A percentile compares a stretch with the other conserved stretches of the same genome.
Evolutionary conservation across 2,329 filamentous ascomycete genomes (phyloP).

Genomic region (Apiospora aurea): DNA sequence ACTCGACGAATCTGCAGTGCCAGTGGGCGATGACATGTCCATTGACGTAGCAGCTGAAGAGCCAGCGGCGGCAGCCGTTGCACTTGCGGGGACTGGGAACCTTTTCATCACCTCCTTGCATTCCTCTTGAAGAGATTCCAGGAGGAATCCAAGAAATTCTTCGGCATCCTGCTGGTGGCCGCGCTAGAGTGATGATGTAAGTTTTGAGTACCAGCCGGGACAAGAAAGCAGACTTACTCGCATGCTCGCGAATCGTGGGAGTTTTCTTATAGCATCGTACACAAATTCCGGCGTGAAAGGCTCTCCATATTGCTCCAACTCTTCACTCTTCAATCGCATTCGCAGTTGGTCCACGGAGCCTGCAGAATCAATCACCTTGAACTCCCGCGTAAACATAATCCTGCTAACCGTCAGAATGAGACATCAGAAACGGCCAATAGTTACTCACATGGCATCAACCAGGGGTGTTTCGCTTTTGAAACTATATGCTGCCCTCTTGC

Average conservation of each 20-base stretch:
- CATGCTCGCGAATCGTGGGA: constrained; percentile 92
- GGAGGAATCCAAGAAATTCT: constrained; percentile 91
- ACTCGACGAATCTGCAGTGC: constrained; percentile 54
- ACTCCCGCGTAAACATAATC: constrained; percentile 97
- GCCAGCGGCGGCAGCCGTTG: constrained; percentile 39
- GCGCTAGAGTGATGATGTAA: constrained; percentile 58
- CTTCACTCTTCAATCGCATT: constrained; percentile 77
- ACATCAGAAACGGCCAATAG: not conserved
- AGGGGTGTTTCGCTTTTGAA: constrained; percentile 96
- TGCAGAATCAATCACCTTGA: constrained; percentile 83
- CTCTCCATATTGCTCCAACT: constrained; percentile 90
- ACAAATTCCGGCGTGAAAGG: constrained; percentile 93
- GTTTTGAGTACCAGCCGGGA: constrained; percentile 24
- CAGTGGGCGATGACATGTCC: constrained; percentile 51
- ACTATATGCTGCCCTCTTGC: constrained; percentile 83
- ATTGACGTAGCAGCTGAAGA: constrained; percentile 42
- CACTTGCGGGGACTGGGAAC: constrained; percentile 41
- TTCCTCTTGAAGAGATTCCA: constrained; percentile 93
- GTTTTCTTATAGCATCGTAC: constrained; percentile 87
- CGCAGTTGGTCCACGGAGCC: constrained; percentile 76
- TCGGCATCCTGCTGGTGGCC: constrained; percentile 98
- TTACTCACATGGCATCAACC: constrained; percentile 86
- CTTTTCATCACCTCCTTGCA: constrained; percentile 78
- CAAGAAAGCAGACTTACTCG: constrained; percentile 63
- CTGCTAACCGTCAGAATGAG: constrained; percentile 48